Evolutionary conservation across 2,329 filamentous ascomycete species (phyloP), one percentile per base, ranked within the genome.

Genomic region (Verticillium nonalfalfae): DNA sequence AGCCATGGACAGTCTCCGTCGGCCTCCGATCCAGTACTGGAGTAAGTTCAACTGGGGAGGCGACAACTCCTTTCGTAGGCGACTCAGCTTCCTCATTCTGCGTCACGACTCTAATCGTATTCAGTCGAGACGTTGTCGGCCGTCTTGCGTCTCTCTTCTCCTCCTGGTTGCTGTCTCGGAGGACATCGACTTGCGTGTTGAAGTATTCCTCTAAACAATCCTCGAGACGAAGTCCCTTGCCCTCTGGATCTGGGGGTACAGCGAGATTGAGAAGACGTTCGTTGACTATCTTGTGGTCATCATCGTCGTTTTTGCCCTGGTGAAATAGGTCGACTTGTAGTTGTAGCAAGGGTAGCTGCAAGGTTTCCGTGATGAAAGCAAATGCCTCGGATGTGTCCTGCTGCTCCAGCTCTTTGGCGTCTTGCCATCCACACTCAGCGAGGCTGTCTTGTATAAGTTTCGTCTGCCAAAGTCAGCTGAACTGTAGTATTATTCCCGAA

Each of bases 321-420:
- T 97, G 95, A 68, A 94, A 97, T 14, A 98, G 87, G 71, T 98
- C 93, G 79, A 97, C 94, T 72, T 97, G 96, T 40, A 98, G 76
- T 0, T 93, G 93, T 33, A 98, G 82, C 1, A 98, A 81, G 7
- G 95, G 95, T 15, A 98, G 76, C 68, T 96, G 89, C 21, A 99
- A 82, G 26, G 89, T 92, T 66, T 93, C 93, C 0, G 94, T 97
- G 65, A 99, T 93, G 72, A 97, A 97, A 0, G 89, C 91, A 72
- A 98, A 98, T 1, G 93, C 93, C 75, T 99, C 95, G 0, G 95
- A 97, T 0, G 92, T 91, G 74, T 99, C 95, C 75, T 99, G 95
- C 71, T 98, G 95, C 67, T 88, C 84, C n/a, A 91, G 72, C 61
- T 84, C 76, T 26, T 84, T 83, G 56, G 93, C 93, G 62, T 96